Evolutionary conservation across 257 asterid genomes (phyloP).

Genomic region (Ehretia macrophylla): DNA sequence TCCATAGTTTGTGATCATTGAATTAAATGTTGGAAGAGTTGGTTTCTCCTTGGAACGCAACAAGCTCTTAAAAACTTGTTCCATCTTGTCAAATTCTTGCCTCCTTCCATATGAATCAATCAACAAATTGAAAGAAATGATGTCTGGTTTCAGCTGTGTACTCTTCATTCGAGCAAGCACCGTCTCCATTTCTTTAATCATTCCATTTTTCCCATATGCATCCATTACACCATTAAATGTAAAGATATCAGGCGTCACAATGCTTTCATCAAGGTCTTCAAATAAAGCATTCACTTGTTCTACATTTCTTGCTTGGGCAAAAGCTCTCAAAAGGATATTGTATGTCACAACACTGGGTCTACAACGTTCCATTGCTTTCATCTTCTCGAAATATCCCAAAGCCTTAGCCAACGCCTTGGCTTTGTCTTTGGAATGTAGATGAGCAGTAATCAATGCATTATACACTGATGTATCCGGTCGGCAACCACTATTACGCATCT

Average conservation of each 20-base stretch:
- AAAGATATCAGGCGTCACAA: conserved; percentile 67
- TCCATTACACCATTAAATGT: conserved; percentile 96
- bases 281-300: conserved; percentile 67
- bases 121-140: conserved; percentile 72
- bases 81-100: conserved; percentile 95
- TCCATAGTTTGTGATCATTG: conserved; percentile 94
- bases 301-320: conserved; percentile 66
- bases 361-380: conserved; percentile 87
- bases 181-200: conserved; percentile 85
- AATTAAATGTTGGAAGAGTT: conserved; percentile 76
- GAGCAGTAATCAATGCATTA: conserved; percentile 87
- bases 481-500: conserved; percentile 97
- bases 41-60: conserved; percentile 77
- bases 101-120: conserved; percentile 87
- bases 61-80: conserved; percentile 81
- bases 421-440: conserved; percentile 82
- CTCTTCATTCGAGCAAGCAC: conserved; percentile 74
- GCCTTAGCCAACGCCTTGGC: conserved; percentile 78
- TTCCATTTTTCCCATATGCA: conserved; percentile 87
- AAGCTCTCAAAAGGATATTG: conserved; percentile 89
- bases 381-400: conserved; percentile 70
- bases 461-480: conserved; percentile 89
- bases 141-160: conserved; percentile 68
- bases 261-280: conserved; percentile 66
- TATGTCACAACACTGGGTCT: conserved; percentile 76